Evolutionary conservation across 257 asterid species (phyloP), one percentile per base, ranked within the genome.

Genomic region (Penstemon eatonii): DNA sequence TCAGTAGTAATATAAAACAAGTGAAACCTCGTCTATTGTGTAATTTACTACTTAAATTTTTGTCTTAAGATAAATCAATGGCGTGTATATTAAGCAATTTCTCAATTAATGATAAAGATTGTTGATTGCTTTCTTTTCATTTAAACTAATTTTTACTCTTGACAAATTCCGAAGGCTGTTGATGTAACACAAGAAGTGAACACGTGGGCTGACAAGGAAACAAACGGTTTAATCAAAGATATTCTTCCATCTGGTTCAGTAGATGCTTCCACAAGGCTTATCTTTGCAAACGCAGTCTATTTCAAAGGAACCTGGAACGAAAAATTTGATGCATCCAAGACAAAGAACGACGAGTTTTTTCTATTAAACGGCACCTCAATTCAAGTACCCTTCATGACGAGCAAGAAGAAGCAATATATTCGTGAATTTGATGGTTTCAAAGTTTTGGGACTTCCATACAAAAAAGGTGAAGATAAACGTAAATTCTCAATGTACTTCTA

Each of bases 241-340:
- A 38, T 83, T 53, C 84, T 83, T 56, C 86, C 86, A 7, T 13
- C 78, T 11, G 84, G 65, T 61, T 71, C 84, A 51, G 76, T 83
- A 5, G 82, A 80, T 66, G 70, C 84, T 37, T 33, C 79, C 1
- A 84, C 89, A 0, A 72, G 81, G 78, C 86, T 84, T 33, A 63
- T 84, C 67, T 67, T 84, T 9, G 75, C 86, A 4, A 84, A 84
- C 38, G 89, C 86, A 18, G 70, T 84, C 54, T 84, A 84, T 55
- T 84, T 79, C 61, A 84, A 84, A 84, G 89, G 89, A 58, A 70
- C 82, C 15, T 84, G 89, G 86, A 66, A 60, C 1, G 81, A 84
- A 39, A 84, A 84, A 64, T 84, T 84, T 12, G 80, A 81, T 57
- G 77, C 84, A 54, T 68, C 84, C 6, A 40, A 52, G 7, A 84